Base-by-base conservation (phyloP, 305 asterid genomes). In the Fraxinus platypoda region DNA sequence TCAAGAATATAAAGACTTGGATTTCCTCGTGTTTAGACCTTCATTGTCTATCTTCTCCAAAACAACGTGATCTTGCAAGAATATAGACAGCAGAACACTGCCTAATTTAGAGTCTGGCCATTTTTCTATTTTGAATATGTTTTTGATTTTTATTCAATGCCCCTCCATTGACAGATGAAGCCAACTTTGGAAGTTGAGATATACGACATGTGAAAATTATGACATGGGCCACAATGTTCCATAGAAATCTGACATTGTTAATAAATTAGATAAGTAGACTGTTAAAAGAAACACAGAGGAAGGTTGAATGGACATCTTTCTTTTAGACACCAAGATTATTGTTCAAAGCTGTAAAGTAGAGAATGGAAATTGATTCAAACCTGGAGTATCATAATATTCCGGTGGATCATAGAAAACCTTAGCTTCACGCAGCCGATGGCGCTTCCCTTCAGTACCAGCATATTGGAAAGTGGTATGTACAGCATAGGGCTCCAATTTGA, bases 381-480 rank as follows among this genome's bases (percentile, higher is more conserved):
- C 98, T 90, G 97, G 92, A 57, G 92, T 66, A 81, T 97, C 93
- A 81, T 90, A 97, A 85, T 97, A 97, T 86, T 97, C 97, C 0
- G 92, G 97, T 76, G 96, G 96, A 88, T 97, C 99, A 83, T 88
- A 90, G 79, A 97, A 97, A 49, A 92, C 83, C 98, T 89, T 97
- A 84, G 93, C 99, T 87, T 97, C 99, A 79, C 99, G 98, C 76
- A 97, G 88, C 80, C 99, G 92, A 83, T 97, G 98, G 74, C 99
- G 97, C 89, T 97, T 97, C 81, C 99, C 99, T 4, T 92, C 98
- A 80, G 99, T 97, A 78, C 98, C 99, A 81, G 95, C 97, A 89
- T 90, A 97, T 84, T 97, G 99, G 87, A 93, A 97, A 74, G 99
- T 95, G 77, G 99, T 95, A 83, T 97, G 98, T 77, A 94, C 98